These are phyloP conservation scores for Penicillium crustosum DNA, from an alignment of 2,329 filamentous ascomycete species.

Conservation along the genomic window DNA sequence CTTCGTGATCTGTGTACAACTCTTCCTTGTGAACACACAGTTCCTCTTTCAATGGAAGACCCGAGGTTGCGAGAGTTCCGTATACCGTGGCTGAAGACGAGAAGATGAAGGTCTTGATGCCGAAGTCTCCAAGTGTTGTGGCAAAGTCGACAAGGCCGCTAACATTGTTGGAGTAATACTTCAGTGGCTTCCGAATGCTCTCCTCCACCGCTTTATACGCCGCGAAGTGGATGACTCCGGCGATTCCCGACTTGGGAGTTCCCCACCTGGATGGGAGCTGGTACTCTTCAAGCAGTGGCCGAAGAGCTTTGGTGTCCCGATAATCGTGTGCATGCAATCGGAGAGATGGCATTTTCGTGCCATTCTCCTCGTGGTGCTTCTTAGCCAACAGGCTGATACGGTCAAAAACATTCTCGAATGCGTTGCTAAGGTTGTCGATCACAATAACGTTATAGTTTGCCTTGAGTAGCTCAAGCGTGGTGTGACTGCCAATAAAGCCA, in stretches of 20 bases:
- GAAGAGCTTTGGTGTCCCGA: slow-evolving; percentile 45
- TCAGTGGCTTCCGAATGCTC: slow-evolving; percentile 59
- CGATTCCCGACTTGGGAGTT: slow-evolving; percentile 51
- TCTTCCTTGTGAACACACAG: slow-evolving; percentile 56
- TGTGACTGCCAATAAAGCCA: slow-evolving; percentile 47
- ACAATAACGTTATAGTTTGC: slow-evolving; percentile 44
- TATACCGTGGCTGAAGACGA: slow-evolving; percentile 69
- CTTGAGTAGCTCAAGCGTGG: slow-evolving; percentile 44
- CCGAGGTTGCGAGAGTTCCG: slow-evolving; percentile 54
- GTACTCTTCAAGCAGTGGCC: slow-evolving; percentile 47
- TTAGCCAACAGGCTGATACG: slow-evolving; percentile 36
- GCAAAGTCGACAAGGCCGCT: slow-evolving; percentile 63
- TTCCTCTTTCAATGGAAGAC: slow-evolving; percentile 56
- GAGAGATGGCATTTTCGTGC: slow-evolving; percentile 45
- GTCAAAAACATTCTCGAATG: slow-evolving; percentile 38
- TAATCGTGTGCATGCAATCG: slow-evolving; percentile 53
- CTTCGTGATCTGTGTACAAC: slow-evolving; percentile 45
- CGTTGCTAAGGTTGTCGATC: slow-evolving; percentile 45
- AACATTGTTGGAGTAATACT: slow-evolving; percentile 69
- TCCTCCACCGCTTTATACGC: slow-evolving; percentile 67
- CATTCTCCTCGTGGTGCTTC: slow-evolving; percentile 39
- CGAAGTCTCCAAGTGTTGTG: slow-evolving; percentile 56
- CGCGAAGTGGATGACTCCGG: slow-evolving; percentile 68
- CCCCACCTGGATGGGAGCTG: slow-evolving; percentile 34
- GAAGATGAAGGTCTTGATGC: slow-evolving; percentile 67